Percentiles rank a stretch among this genome's conserved stretches.
phyloP scores from a whole-genome alignment of 1,284 basidiomycete species.

The Ganoderma resinaceum region DNA sequence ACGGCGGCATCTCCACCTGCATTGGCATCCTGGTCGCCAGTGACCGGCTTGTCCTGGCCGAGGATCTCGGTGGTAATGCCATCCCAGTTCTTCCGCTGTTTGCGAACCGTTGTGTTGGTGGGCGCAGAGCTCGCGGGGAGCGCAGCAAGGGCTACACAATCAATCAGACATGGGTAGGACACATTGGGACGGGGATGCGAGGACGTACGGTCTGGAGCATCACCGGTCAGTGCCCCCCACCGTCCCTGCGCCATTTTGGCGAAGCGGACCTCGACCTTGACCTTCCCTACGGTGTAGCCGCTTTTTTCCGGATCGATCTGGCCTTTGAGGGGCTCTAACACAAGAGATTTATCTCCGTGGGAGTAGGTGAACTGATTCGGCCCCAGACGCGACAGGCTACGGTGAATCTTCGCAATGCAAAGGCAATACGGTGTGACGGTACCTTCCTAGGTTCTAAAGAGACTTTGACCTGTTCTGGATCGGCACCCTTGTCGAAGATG shows the following conservation, averaged over 20 bases:
- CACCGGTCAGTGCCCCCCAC: conserved; percentile 82
- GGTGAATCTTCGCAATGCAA: background rate
- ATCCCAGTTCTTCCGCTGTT: conserved; percentile 82
- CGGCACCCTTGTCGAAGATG: conserved; percentile 81
- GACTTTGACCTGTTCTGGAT: conserved; percentile 68
- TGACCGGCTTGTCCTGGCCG: conserved; percentile 64
- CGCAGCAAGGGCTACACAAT: conserved; percentile 38
- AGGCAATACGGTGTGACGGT: background rate
- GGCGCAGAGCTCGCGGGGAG: conserved; percentile 43
- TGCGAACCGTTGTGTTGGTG: conserved; percentile 37
- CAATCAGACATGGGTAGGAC: background rate
- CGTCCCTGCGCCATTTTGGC: conserved; percentile 67
- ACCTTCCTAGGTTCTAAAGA: conserved; percentile 72
- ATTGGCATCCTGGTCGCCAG: conserved; percentile 79
- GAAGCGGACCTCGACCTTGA: conserved; percentile 84
- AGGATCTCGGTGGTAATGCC: conserved; percentile 75
- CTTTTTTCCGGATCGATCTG: conserved; percentile 74
- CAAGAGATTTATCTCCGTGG: conserved; percentile 67
- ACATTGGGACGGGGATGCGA: background rate
- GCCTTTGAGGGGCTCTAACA: conserved; percentile 81
- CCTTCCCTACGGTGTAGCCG: conserved; percentile 75
- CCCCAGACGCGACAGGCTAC: conserved; percentile 16
- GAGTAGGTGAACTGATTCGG: conserved; percentile 60
- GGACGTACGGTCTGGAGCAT: conserved; percentile 72
- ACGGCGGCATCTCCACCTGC: conserved; percentile 81